phyloP scores from a whole-genome alignment of 768 basidiomycete species.

The Russula sp. region DNA sequence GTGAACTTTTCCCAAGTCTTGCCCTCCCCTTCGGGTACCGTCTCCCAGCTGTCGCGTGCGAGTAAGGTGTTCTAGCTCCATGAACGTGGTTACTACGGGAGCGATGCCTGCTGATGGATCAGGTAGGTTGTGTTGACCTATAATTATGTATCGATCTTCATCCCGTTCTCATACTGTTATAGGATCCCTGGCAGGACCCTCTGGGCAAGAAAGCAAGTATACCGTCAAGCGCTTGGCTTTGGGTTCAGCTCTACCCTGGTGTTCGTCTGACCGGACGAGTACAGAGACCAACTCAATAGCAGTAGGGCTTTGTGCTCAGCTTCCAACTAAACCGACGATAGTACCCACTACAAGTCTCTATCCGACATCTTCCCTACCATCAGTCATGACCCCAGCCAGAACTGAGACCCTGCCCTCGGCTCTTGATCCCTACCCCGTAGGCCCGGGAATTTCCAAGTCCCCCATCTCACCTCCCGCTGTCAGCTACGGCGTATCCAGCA shows the following conservation, averaged over 20 bases:
- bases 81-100: neutral
- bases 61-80: neutral
- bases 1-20: slow-evolving; percentile 8
- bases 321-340: neutral
- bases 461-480: neutral
- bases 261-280: neutral
- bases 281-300: neutral
- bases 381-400: neutral
- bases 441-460: neutral
- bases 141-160: neutral
- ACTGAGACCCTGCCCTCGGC: neutral
- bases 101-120: neutral
- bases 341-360: neutral
- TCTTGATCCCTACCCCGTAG: neutral
- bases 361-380: neutral
- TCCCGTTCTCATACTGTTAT: neutral
- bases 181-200: neutral
- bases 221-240: neutral
- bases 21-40: slow-evolving; percentile 1
- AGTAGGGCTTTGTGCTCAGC: neutral
- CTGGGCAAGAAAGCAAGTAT: neutral
- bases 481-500: neutral
- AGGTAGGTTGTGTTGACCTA: neutral
- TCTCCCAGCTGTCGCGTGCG: slow-evolving; percentile 1
- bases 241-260: neutral